A percentile compares a stretch with the other conserved stretches of the same genome.
phyloP scores from a whole-genome alignment of 768 basidiomycete species.

The Astraeus odoratus region DNA sequence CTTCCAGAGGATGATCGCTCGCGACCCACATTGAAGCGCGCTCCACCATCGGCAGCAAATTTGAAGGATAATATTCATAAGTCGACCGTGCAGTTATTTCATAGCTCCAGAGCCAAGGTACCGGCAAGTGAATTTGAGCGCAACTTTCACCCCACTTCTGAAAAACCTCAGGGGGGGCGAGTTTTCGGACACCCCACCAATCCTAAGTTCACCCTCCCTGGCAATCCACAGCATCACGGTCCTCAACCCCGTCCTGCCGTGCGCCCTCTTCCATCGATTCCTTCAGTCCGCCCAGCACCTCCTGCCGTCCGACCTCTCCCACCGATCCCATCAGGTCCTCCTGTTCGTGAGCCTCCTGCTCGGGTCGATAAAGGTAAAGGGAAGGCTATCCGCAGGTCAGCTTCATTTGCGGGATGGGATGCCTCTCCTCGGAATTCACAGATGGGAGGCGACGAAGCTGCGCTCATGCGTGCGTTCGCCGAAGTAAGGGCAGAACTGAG shows the following conservation, averaged over 20 bases:
- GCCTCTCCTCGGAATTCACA: neutral
- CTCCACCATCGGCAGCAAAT: conserved; percentile 2
- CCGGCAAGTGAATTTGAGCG: neutral
- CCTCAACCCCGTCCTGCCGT: conserved; percentile 3
- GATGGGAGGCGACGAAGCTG: neutral
- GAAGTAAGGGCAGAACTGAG: conserved; percentile 14
- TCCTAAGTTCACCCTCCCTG: neutral
- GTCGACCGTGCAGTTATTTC: conserved; percentile 6
- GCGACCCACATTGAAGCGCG: conserved; percentile 7
- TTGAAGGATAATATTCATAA: conserved; percentile 4
- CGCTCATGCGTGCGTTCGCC: conserved; percentile 12
- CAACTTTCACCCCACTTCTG: neutral
- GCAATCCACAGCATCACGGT: neutral
- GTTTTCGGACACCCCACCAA: conserved; percentile 15
- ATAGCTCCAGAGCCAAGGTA: neutral
- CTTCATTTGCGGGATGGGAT: conserved; percentile 17
- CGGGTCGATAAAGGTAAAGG: too few relatives aligned
- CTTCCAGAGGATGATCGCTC: conserved; percentile 1
- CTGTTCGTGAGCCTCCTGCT: too few relatives aligned
- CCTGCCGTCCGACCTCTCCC: neutral
- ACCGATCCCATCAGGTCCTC: neutral
- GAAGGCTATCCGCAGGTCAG: conserved; percentile 20
- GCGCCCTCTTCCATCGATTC: neutral
- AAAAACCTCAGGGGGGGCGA: neutral
- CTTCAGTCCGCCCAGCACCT: neutral